These are phyloP conservation scores for Zygoascus biomembranicola DNA, from an alignment of 805 yeast species.

Conservation along the genomic window DNA sequence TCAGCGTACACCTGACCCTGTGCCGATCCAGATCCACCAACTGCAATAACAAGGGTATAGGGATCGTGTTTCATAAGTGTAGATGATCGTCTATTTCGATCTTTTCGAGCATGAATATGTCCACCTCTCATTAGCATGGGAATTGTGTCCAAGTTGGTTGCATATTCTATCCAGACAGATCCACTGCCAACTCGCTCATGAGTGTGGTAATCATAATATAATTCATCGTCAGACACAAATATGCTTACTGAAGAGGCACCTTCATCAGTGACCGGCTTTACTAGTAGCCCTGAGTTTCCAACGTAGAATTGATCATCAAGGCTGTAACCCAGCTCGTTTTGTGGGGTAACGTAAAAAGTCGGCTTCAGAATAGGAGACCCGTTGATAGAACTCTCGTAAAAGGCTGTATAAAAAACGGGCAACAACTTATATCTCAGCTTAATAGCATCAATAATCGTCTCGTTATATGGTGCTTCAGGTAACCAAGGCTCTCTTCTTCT, in stretches of 20 bases:
- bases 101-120: conserved; percentile 55
- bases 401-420: conserved; percentile 74
- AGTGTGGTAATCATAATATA: conserved; percentile 30
- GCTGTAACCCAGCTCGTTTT: conserved; percentile 38
- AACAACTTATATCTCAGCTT: conserved; percentile 64
- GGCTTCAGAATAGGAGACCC: conserved; percentile 61
- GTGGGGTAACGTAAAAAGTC: conserved; percentile 25
- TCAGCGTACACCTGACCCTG: conserved; percentile 61
- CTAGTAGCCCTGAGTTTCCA: conserved; percentile 62
- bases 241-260: conserved; percentile 35
- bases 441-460: conserved; percentile 61
- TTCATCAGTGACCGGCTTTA: conserved; percentile 70
- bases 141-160: conserved; percentile 47
- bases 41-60: conserved; percentile 59
- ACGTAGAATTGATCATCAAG: conserved; percentile 81
- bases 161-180: conserved; percentile 32
- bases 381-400: conserved; percentile 48
- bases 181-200: conserved; percentile 25
- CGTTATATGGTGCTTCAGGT: conserved; percentile 63
- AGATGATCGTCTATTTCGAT: conserved; percentile 72
- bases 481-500: conserved; percentile 91
- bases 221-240: conserved; percentile 37
- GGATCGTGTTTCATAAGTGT: conserved; percentile 72
- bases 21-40: conserved; percentile 40
- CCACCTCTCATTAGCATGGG: conserved; percentile 82